Base-by-base conservation (phyloP, 2,329 filamentous ascomycete genomes). In the Byssothecium circinans region DNA sequence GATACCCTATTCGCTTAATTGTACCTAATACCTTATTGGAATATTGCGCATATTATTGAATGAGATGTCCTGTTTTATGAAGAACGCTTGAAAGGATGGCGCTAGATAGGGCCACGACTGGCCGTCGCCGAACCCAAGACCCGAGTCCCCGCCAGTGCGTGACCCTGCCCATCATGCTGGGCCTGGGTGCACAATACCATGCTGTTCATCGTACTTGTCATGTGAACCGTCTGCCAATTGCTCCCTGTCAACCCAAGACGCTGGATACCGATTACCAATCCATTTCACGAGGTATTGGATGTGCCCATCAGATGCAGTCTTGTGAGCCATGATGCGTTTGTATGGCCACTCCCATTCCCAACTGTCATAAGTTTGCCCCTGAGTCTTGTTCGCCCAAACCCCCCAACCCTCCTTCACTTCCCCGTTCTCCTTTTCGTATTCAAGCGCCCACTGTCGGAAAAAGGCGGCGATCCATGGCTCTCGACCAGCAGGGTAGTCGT, bases 381-480 rank as follows among this genome's bases (percentile, higher is more conserved):
- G 50, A 2, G 33, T 20, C 47, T 47, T 53, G 14, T 30, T 45
- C 6, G 52, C 49, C 56, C 52, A 54, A 14, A 32, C 14, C 6
- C 29, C 29, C 29, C 29, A 32, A 14, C 54, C 56, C 1, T 57
- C 44, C 23, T 47, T 47, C 2, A 43, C 35, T 33, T 57, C 54
- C 6, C 54, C 56, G 34, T 58, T 49, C 32, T 50, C 49, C 15
- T 43, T 39, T 20, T 51, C 56, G 18, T 58, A 53, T 3, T 55
- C 56, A 20, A 55, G 22, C 8, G 56, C 49, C 56, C 50, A 57
- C 34, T 55, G 49, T 15, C 56, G 29, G 18, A 57, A 50, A 29
- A 55, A 55, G 0, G 36, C 54, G 1, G 52, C 52, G 10, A 59
- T 47, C 54, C 54, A 59, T 6, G 56, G 51, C 36, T 59, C 54